These are phyloP conservation scores for Silene conica DNA, from an alignment of 148 eudicot species.

Conservation along the genomic window DNA sequence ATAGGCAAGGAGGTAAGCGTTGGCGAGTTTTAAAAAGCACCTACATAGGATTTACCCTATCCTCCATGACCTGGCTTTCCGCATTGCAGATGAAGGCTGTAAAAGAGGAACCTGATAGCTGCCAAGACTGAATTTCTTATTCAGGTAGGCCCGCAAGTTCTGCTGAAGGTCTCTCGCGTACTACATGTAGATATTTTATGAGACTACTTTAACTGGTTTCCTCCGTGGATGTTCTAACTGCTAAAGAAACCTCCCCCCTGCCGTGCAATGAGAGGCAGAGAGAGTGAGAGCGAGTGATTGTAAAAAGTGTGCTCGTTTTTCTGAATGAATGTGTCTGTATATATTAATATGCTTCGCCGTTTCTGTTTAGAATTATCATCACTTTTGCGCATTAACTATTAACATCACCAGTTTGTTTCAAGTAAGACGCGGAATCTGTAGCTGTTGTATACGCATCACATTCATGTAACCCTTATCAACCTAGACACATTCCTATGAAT, in stretches of 20 bases:
- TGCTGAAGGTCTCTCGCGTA: slow-evolving; percentile 7
- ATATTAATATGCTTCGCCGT: not conserved
- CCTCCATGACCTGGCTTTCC: not conserved
- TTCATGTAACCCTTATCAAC: not conserved
- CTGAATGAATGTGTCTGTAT: not conserved
- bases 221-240: slow-evolving; percentile 3
- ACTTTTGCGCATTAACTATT: no score
- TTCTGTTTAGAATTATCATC: not conserved
- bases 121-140: slow-evolving; percentile 12
- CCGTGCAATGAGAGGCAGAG: not conserved
- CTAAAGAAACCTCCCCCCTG: not conserved
- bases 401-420: not conserved
- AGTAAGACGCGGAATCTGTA: not conserved
- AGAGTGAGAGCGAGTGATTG: not conserved
- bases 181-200: not conserved
- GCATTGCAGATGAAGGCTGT: slow-evolving; percentile 21
- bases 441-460: no score
- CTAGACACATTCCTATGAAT: not conserved
- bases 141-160: not conserved
- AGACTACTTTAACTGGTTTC: not conserved
- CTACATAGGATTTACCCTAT: not conserved
- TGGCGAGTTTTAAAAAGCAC: not conserved
- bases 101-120: slow-evolving; percentile 15
- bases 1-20: slow-evolving; percentile 41
- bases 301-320: not conserved